These are phyloP conservation scores for Neckera pumila DNA, from an alignment of 225 moss, liverwort and hornwort species.

Conservation along the genomic window DNA sequence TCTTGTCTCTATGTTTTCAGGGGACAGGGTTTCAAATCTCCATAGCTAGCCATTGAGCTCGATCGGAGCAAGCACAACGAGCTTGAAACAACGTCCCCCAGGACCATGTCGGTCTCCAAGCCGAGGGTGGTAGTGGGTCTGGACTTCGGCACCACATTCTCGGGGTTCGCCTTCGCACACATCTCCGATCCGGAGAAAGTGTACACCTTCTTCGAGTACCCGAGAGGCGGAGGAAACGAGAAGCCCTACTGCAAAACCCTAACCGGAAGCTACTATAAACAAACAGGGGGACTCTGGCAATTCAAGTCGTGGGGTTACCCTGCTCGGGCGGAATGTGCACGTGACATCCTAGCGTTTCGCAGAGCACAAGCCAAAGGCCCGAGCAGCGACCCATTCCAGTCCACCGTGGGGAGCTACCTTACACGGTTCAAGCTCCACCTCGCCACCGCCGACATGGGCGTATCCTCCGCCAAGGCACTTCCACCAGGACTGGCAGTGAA, in stretches of 20 bases:
- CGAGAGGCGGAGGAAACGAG: background rate
- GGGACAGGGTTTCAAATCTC: background rate
- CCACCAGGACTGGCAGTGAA: constrained; percentile 10
- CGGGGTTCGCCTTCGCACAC: constrained; percentile 50
- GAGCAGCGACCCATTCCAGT: background rate
- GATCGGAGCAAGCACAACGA: background rate
- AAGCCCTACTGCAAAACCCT: constrained; percentile 22
- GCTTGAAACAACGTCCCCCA: background rate
- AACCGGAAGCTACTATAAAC: constrained; percentile 29
- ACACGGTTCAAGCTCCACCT: constrained; percentile 51
- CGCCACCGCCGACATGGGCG: constrained; percentile 1
- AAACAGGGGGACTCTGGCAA: background rate
- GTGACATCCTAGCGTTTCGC: background rate
- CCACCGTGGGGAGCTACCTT: background rate
- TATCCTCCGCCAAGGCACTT: background rate
- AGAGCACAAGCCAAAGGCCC: background rate
- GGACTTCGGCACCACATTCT: constrained; percentile 54
- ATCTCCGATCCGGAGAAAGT: constrained; percentile 24
- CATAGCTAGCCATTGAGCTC: background rate
- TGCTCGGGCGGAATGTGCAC: constrained; percentile 9
- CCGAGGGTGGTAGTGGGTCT: constrained; percentile 45
- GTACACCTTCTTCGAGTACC: background rate
- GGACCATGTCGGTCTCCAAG: background rate
- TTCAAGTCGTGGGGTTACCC: constrained; percentile 46
- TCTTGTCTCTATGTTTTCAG: background rate